Evolutionary conservation across 1,284 basidiomycete species (phyloP), one percentile per base, ranked within the genome.

Genomic region (Puccinia brachypodii): DNA sequence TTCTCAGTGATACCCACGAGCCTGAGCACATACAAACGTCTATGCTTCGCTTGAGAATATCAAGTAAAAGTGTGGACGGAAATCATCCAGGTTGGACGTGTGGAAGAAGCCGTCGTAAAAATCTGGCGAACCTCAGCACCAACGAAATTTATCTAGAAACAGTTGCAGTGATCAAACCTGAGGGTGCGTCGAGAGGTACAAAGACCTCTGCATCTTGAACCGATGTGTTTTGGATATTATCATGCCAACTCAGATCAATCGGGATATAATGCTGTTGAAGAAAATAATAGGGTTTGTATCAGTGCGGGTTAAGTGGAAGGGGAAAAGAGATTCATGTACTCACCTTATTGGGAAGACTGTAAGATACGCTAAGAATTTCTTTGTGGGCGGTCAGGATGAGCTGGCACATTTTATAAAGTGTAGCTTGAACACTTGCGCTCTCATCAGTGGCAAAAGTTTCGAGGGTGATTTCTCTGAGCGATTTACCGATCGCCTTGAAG

Each of bases 391-490:
- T 87, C 40, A 86, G 82, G 83, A 97, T 89, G 7, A 89, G 89
- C 84, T 92, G 90, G 0, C 90, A 93, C 91, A 97, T 97, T 87
- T 92, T 93, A 90, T 92, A 97, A 82, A 96, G 88, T 66, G 94
- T 96, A 16, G 95, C 94, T 91, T 94, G 85, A 7, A 98, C 96
- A 84, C 92, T 93, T 9, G 94, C 94, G 85, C 93, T 95, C 85
- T 95, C 92, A 84, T 98, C 94, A 38, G 89, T 88, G 1, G 95
- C 94, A 86, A 98, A 98, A 1, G 92, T 88, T 83, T 94, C 91
- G 40, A 98, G 88, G 9, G 94, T 96, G 25, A 91, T 89, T 62
- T 88, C 87, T 82, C 91, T 89, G 69, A 92, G 92, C 7, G 89
- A 88, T 13, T 86, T 86, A 2, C 90, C 88, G n/a, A 89, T 87